Evolutionary conservation across 2,329 filamentous ascomycete genomes (phyloP).

Genomic region (Cadophora luteo-olivacea): DNA sequence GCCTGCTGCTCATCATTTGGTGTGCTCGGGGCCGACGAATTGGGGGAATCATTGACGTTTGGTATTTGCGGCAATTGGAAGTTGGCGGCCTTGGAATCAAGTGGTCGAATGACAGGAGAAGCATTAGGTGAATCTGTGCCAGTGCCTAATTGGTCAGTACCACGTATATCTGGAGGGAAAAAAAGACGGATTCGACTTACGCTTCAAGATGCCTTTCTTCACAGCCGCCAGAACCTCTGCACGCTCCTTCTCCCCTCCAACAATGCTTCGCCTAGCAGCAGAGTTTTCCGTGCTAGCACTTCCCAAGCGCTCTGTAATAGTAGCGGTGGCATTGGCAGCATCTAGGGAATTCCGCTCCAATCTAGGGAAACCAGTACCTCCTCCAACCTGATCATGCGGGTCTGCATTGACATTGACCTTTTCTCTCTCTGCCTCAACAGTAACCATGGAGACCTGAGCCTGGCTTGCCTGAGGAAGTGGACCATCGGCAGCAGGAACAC

Average conservation of each 20-base stretch:
- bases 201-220: slow-evolving; percentile 94
- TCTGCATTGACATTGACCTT: slow-evolving; percentile 76
- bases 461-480: slow-evolving; percentile 71
- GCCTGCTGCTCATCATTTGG: slow-evolving; percentile 77
- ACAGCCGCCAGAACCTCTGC: slow-evolving; percentile 92
- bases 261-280: slow-evolving; percentile 80
- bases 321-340: slow-evolving; percentile 56
- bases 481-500: slow-evolving; percentile 74
- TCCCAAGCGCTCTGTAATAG: slow-evolving; percentile 55
- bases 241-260: slow-evolving; percentile 87
- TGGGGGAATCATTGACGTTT: slow-evolving; percentile 76
- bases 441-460: slow-evolving; percentile 93
- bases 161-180: slow-evolving; percentile 21
- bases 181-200: slow-evolving; percentile 55
- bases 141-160: slow-evolving; percentile 46
- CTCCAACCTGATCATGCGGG: slow-evolving; percentile 69
- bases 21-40: slow-evolving; percentile 86
- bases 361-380: slow-evolving; percentile 82
- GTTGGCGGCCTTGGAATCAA: slow-evolving; percentile 58
- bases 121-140: slow-evolving; percentile 64
- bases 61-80: slow-evolving; percentile 68
- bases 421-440: slow-evolving; percentile 90
- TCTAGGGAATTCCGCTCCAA: slow-evolving; percentile 85
- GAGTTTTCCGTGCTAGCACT: slow-evolving; percentile 67
- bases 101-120: slow-evolving; percentile 70